phyloP scores from a whole-genome alignment of 2,329 filamentous ascomycete species.

The Microdochium nivale region DNA sequence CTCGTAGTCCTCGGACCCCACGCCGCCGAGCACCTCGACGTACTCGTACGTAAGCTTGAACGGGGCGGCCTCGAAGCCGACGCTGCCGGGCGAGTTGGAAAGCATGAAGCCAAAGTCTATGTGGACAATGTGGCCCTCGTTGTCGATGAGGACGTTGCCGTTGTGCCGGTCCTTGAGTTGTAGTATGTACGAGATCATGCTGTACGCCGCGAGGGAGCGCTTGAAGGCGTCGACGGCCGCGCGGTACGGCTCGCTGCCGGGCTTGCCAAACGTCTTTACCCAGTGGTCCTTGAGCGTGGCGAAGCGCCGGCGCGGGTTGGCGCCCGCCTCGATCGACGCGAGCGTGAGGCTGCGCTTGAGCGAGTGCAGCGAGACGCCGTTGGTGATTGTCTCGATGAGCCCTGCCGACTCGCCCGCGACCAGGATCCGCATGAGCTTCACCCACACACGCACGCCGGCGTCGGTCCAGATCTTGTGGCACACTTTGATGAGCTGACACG shows the following conservation, averaged over 20 bases:
- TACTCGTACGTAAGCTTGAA: slow-evolving; percentile 85
- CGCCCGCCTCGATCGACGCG: slow-evolving; percentile 61
- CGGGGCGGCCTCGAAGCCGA: slow-evolving; percentile 78
- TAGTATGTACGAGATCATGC: slow-evolving; percentile 74
- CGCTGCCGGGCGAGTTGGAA: slow-evolving; percentile 74
- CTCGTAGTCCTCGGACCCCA: slow-evolving; percentile 60
- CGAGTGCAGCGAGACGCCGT: slow-evolving; percentile 79
- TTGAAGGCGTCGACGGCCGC: slow-evolving; percentile 73
- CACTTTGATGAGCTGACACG: slow-evolving; percentile 74
- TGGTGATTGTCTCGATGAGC: slow-evolving; percentile 81
- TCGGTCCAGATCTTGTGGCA: slow-evolving; percentile 78
- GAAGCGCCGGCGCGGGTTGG: slow-evolving; percentile 66
- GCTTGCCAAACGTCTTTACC: slow-evolving; percentile 65
- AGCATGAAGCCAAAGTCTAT: slow-evolving; percentile 90
- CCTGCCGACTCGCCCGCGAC: slow-evolving; percentile 80
- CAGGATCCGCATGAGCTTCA: slow-evolving; percentile 78
- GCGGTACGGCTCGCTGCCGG: slow-evolving; percentile 59
- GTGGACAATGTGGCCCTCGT: slow-evolving; percentile 77
- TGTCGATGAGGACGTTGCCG: slow-evolving; percentile 78
- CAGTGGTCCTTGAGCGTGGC: slow-evolving; percentile 78
- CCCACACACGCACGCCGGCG: slow-evolving; percentile 70
- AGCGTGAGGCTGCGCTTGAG: slow-evolving; percentile 75
- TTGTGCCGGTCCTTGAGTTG: slow-evolving; percentile 84
- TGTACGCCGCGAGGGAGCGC: slow-evolving; percentile 75
- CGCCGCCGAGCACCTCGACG: slow-evolving; percentile 71